A percentile compares a stretch with the other conserved stretches of the same genome.
Conservation (phyloP, 495 filamentous ascomycete species). For the Trichocladium antarcticum region DNA sequence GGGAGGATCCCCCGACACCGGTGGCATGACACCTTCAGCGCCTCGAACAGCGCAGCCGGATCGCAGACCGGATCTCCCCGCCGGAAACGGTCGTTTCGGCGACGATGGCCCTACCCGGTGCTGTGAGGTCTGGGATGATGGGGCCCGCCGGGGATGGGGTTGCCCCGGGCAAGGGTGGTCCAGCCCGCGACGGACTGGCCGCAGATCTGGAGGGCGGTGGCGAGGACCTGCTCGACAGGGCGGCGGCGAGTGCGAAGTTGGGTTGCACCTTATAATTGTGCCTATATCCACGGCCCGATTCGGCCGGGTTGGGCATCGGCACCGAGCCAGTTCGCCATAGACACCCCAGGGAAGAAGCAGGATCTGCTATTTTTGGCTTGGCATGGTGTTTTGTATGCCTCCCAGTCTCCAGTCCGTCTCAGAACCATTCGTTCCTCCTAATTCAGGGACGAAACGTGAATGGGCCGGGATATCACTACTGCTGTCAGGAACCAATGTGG, state of each 20-base stretch:
- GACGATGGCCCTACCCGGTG: conserved; percentile 24
- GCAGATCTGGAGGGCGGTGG: conserved; percentile 18
- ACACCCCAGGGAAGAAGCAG: neutral
- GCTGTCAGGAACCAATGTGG: too few relatives aligned
- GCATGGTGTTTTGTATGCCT: too few relatives aligned
- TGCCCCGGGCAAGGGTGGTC: conserved; percentile 19
- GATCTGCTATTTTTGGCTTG: conserved; percentile 27
- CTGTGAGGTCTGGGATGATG: conserved; percentile 23
- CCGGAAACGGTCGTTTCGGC: too few relatives aligned
- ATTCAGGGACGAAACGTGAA: too few relatives aligned
- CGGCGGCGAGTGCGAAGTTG: conserved; percentile 12
- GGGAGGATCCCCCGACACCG: too few relatives aligned
- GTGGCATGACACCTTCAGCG: too few relatives aligned
- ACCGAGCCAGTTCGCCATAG: conserved; percentile 14
- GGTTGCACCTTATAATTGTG: conserved; percentile 23
- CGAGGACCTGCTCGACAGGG: conserved; percentile 17
- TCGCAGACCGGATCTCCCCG: too few relatives aligned
- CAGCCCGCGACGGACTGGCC: conserved; percentile 16
- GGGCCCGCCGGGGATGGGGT: conserved; percentile 22
- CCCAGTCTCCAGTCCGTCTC: too few relatives aligned
- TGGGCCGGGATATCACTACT: too few relatives aligned
- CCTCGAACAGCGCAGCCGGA: too few relatives aligned
- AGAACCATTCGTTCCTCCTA: too few relatives aligned
- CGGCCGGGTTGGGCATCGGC: conserved; percentile 20
- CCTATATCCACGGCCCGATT: conserved; percentile 18